Evolutionary conservation across 148 eudicot species (phyloP).

Genomic region (Rheum nobile): DNA sequence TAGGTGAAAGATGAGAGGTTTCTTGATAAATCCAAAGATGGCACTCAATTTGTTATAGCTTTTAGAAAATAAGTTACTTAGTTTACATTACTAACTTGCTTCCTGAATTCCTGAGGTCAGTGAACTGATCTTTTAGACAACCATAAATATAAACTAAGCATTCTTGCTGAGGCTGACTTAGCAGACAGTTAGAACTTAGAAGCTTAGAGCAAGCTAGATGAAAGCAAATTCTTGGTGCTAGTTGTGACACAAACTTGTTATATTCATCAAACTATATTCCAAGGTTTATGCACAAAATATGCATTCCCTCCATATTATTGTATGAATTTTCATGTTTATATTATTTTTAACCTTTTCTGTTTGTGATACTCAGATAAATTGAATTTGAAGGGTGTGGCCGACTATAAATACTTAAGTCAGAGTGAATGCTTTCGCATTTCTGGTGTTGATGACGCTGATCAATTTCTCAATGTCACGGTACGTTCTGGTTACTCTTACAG

Average conservation of each 20-base stretch:
- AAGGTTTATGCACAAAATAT: not conserved
- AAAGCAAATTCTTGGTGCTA: not conserved
- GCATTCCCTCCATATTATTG: not conserved
- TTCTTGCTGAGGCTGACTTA: not conserved
- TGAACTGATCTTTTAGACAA: not conserved
- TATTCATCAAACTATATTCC: not conserved
- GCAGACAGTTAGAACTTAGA: not conserved
- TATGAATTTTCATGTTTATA: not conserved
- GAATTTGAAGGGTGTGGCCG: conserved; percentile 54
- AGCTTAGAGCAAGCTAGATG: not conserved
- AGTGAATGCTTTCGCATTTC: conserved; percentile 65
- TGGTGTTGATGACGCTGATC: conserved; percentile 88
- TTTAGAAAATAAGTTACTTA: not conserved
- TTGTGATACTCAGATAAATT: conserved; percentile 45
- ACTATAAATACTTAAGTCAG: conserved; percentile 67
- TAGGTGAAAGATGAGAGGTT: not conserved
- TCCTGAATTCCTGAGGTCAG: not conserved
- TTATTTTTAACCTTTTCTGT: not conserved
- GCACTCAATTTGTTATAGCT: not conserved
- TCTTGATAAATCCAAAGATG: not conserved
- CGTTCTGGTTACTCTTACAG: conserved; percentile 6
- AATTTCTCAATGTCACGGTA: conserved; percentile 70
- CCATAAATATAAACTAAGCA: not conserved
- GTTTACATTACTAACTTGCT: not conserved
- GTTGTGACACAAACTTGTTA: not conserved